Base-by-base conservation (phyloP, 345 rosid species). In the Microcos paniculata region DNA sequence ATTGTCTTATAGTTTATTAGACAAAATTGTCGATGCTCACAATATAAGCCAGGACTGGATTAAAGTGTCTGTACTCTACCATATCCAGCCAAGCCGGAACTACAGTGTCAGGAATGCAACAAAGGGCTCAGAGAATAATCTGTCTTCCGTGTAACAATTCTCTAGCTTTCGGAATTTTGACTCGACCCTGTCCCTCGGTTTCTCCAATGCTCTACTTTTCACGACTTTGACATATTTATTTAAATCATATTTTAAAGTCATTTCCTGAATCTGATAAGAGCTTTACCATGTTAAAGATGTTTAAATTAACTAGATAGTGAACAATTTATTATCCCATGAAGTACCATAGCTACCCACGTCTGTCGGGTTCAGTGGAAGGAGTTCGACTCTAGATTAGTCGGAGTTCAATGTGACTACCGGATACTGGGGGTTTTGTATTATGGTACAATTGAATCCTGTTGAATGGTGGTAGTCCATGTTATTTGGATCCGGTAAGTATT, bases 21-120 rank as follows among this genome's bases (percentile, higher is more conserved):
- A 70, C 73, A 70, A 51, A 70, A 12, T 5, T 70, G 46, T 51
- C 73, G 73, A 70, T 51, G 30, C 73, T 19, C 6, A 51, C 61
- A 31, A 70, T 23, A n/a, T 49, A 6, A 33, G 30, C n/a, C 30
- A 19, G 19, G 26, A 18, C 58, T 28, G 7, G 28, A 69, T 8
- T 69, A 18, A 28, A 69, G 43, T 30, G 72, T 68, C 16, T 16
- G 1, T 13, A 55, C 30, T 55, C 59, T 55, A 23, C 3, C 14
- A 23, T 23, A 65, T 13, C 26, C 52, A 66, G 52, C 71, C 53
- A 24, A 45, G 71, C 53, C 3, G 21, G 71, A 45, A 45, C 33
- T 62, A 35, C 16, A 38, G 48, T 63, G 67, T 62, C 5, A 9
- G 46, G 33, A 57, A 30, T 57, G 30, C 24, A 14, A 57, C 1